Base-by-base conservation (phyloP, 257 asterid species). In the Euphrasia confusa region DNA sequence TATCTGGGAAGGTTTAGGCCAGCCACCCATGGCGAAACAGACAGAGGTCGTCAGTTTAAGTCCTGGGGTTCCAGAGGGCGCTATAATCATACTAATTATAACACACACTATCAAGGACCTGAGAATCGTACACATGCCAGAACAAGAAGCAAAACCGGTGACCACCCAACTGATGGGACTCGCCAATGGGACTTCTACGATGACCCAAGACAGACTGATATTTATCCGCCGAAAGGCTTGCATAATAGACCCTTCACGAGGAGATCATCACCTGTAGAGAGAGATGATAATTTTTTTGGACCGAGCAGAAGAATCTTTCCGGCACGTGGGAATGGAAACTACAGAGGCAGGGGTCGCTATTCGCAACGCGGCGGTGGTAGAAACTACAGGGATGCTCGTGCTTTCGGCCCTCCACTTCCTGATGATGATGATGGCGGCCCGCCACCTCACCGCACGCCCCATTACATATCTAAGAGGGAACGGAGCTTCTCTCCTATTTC, bases 31-130 rank as follows among this genome's bases (percentile, higher is more conserved):
- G 77, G 62, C 40, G 86, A 71, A 69, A 77, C 83, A 45, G 17
- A 12, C 15, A 13, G 52, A 71, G 81, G 52, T 52, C 70, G 73
- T 71, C 79, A 72, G 64, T 80, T 80, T 81, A 60, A 64, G 54
- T 75, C 74, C 57, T 79, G 83, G 95, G 80, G 72, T 65, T 66
- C 90, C 0, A 88, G 80, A 78, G 59, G 70, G 68, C 84, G 77
- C 30, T 72, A 45, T 13, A 45, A 45, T 45, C 4, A 66, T 65
- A 52, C 75, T 45, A 45, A 45, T 45, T 3, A 66, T 65, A 52
- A 77, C 14, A 69, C 84, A 63, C 68, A 48, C 58, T 73, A 77
- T 78, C 77, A 77, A 55, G 83, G 77, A 28, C 26, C 59, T 0
- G 85, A 74, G 61, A 83, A 76, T 77, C 88, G 70, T 35, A 63